phyloP scores from a whole-genome alignment of 139 green algal species.

The Tetraselmis striata region DNA sequence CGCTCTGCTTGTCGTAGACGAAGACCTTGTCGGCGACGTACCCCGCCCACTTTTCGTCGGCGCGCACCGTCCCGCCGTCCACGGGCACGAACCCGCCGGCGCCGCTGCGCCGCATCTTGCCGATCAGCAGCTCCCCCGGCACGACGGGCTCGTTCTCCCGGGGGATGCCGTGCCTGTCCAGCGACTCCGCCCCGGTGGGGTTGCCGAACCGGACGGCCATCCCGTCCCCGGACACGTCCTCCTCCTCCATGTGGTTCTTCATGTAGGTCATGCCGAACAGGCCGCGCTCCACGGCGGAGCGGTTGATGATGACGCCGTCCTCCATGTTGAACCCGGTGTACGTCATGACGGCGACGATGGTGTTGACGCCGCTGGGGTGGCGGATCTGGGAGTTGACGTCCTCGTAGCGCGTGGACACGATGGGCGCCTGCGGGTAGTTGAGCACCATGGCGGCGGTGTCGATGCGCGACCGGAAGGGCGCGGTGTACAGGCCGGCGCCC shows the following conservation, averaged over 20 bases:
- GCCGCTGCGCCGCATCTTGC: slow-evolving; percentile 45
- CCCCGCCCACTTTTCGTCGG: slow-evolving; percentile 27
- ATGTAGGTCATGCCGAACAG: too few species aligned
- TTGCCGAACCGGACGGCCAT: background rate
- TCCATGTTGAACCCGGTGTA: slow-evolving; percentile 62
- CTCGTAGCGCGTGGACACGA: slow-evolving; percentile 19
- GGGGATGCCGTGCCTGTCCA: slow-evolving; percentile 48
- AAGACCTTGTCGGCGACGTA: slow-evolving; percentile 34
- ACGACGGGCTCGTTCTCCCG: too few species aligned
- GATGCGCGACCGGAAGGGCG: slow-evolving; percentile 35
- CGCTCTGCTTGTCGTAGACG: slow-evolving; percentile 34
- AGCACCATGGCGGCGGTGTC: slow-evolving; percentile 38
- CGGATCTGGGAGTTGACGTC: background rate
- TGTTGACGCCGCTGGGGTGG: slow-evolving; percentile 33
- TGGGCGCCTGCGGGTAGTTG: slow-evolving; percentile 56
- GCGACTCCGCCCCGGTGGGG: slow-evolving; percentile 44
- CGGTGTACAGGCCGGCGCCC: slow-evolving; percentile 56
- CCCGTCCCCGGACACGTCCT: too few species aligned
- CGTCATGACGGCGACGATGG: slow-evolving; percentile 41
- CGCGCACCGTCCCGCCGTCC: too few species aligned
- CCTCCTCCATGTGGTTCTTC: too few species aligned
- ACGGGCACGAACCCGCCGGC: too few species aligned
- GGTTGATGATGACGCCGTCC: slow-evolving; percentile 45
- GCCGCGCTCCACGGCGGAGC: slow-evolving; percentile 39
- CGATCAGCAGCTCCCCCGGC: slow-evolving; percentile 50